These are phyloP conservation scores for Glycine latifolia DNA, from an alignment of 306 rosid genomes.

Conservation along the genomic window DNA sequence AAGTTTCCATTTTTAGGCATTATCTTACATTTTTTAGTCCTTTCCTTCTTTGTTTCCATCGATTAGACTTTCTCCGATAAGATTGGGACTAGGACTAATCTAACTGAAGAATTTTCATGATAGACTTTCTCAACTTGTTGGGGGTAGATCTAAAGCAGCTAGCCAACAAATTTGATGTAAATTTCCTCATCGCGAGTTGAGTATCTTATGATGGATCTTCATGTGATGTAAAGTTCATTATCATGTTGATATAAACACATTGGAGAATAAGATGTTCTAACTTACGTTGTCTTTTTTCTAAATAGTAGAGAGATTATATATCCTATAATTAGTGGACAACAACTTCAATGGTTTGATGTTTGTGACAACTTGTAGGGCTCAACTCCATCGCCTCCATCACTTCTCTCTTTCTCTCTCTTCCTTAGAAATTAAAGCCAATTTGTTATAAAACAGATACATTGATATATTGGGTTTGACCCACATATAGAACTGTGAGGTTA, in stretches of 20 bases:
- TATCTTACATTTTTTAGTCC: slow-evolving; percentile 37
- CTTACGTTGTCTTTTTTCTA: slow-evolving; percentile 33
- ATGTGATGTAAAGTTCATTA: slow-evolving; percentile 33
- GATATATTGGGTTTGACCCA: slow-evolving; percentile 55
- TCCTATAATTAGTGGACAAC: slow-evolving; percentile 43
- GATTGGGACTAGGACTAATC: not conserved
- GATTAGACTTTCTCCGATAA: slow-evolving; percentile 21
- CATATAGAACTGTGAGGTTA: slow-evolving; percentile 14
- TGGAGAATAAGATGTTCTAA: slow-evolving; percentile 12
- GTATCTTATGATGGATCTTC: slow-evolving; percentile 39
- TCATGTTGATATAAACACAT: slow-evolving; percentile 15
- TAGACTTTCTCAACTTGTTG: slow-evolving; percentile 24
- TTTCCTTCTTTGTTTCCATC: slow-evolving; percentile 37
- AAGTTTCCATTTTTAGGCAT: slow-evolving; percentile 44
- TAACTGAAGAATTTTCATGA: slow-evolving; percentile 7
- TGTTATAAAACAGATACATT: slow-evolving; percentile 10
- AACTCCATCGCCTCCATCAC: slow-evolving; percentile 45
- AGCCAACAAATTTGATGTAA: slow-evolving; percentile 46
- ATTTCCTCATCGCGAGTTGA: not conserved
- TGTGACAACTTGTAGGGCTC: slow-evolving; percentile 46
- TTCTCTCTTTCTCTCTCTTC: slow-evolving; percentile 10
- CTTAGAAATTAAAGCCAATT: not conserved
- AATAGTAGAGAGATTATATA: slow-evolving; percentile 33
- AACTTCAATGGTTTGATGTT: slow-evolving; percentile 41
- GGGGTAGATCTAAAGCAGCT: slow-evolving; percentile 43